These are phyloP conservation scores for Cladochytrium replicatum DNA, from an alignment of 192 early-diverging fungal genomes.

Conservation along the genomic window DNA sequence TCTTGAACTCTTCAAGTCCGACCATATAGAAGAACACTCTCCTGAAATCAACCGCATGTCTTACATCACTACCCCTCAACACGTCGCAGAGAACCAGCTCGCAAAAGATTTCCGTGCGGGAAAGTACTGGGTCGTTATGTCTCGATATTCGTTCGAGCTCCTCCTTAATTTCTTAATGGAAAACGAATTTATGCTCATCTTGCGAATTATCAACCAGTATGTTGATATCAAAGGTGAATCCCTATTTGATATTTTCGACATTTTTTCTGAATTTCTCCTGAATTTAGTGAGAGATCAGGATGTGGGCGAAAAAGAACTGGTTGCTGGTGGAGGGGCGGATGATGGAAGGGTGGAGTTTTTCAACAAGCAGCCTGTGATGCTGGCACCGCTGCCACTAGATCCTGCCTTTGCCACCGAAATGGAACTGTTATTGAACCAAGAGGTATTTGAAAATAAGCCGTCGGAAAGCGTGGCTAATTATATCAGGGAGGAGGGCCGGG, in stretches of 20 bases:
- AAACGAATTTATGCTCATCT: conserved; percentile 75
- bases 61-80: conserved; percentile 60
- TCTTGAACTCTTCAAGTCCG: conserved; percentile 60
- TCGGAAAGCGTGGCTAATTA: conserved; percentile 16
- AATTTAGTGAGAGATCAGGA: conserved; percentile 9
- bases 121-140: conserved; percentile 80
- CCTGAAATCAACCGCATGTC: conserved; percentile 58
- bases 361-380: conserved; percentile 65
- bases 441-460: conserved; percentile 24
- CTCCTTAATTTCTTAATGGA: conserved; percentile 87
- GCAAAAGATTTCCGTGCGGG: conserved; percentile 68
- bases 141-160: conserved; percentile 77
- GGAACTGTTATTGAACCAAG: conserved; percentile 65
- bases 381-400: conserved; percentile 68
- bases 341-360: conserved; percentile 51
- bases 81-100: conserved; percentile 71
- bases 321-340: too few species aligned
- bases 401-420: conserved; percentile 65
- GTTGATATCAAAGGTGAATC: conserved; percentile 59
- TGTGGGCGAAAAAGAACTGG: conserved; percentile 13
- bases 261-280: conserved; percentile 1
- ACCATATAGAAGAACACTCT: conserved; percentile 69
- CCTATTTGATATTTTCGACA: conserved; percentile 1
- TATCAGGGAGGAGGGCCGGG: conserved; percentile 4
- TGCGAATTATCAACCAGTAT: conserved; percentile 87